Conservation (phyloP, 768 basidiomycete species). For the Tylopilus balloui region DNA sequence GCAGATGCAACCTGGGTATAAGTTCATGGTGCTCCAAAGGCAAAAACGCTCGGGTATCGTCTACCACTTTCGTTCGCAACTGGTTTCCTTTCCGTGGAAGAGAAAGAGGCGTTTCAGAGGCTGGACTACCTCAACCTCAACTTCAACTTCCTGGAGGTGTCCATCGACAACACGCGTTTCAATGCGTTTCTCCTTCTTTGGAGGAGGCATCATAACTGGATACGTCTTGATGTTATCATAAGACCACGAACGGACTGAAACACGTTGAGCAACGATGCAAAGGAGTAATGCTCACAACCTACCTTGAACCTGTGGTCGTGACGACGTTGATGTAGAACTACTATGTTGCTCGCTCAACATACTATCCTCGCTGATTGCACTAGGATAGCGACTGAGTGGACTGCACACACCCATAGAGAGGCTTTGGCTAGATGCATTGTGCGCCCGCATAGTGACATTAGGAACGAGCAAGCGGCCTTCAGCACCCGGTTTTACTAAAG, state of each 20-base stretch:
- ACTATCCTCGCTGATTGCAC: constrained; percentile 36
- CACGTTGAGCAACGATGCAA: constrained; percentile 5
- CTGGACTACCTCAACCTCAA: constrained; percentile 51
- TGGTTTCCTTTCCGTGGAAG: constrained; percentile 49
- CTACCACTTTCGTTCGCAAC: constrained; percentile 27
- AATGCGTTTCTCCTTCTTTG: constrained; percentile 48
- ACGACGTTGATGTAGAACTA: constrained; percentile 19
- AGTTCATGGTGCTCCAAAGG: constrained; percentile 14
- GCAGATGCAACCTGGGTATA: constrained; percentile 30
- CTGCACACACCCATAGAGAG: constrained; percentile 30
- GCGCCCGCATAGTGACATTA: constrained; percentile 33
- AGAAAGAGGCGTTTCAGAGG: constrained; percentile 64
- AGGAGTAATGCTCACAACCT: constrained; percentile 19
- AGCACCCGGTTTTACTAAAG: constrained; percentile 53
- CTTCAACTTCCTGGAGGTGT: constrained; percentile 49
- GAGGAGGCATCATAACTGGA: constrained; percentile 47
- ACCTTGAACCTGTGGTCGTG: constrained; percentile 53
- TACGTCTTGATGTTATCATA: constrained; percentile 72
- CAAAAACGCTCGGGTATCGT: constrained; percentile 9
- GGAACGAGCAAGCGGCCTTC: constrained; percentile 63
- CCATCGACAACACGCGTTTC: constrained; percentile 48
- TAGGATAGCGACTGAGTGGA: constrained; percentile 38
- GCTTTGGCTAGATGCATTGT: constrained; percentile 35
- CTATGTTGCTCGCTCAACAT: constrained; percentile 28
- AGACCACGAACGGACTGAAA: constrained; percentile 65